Evolutionary conservation across 768 basidiomycete genomes (phyloP).

Genomic region (Sistotremastrum niveocremeum): DNA sequence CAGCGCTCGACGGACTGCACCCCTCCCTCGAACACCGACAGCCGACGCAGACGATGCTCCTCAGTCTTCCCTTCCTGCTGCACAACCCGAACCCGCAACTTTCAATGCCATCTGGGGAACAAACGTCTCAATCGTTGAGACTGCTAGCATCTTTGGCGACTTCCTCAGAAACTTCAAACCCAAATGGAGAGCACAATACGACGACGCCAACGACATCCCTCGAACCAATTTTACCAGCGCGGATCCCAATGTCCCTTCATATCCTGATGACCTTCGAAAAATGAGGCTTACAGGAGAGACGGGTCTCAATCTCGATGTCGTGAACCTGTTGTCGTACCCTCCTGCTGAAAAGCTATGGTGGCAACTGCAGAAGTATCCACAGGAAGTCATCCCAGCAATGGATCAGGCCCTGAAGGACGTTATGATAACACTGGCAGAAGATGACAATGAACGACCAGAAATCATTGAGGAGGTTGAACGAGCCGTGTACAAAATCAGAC

Average conservation of each 20-base stretch:
- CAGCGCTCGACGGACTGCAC: too few species aligned
- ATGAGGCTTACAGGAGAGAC: slow-evolving; percentile 90
- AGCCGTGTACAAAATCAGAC: slow-evolving; percentile 84
- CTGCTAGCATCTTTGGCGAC: slow-evolving; percentile 80
- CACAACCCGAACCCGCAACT: slow-evolving; percentile 60
- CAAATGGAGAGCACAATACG: slow-evolving; percentile 68
- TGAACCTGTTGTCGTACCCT: slow-evolving; percentile 79
- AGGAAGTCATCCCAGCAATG: slow-evolving; percentile 95
- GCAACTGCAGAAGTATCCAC: slow-evolving; percentile 86
- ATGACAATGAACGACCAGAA: slow-evolving; percentile 71
- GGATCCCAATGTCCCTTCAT: slow-evolving; percentile 55
- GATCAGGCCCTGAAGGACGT: slow-evolving; percentile 91
- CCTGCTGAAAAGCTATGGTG: slow-evolving; percentile 68
- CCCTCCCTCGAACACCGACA: too few species aligned
- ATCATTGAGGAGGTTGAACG: slow-evolving; percentile 83
- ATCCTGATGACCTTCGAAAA: slow-evolving; percentile 67
- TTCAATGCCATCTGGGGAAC: slow-evolving; percentile 97
- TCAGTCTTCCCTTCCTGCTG: slow-evolving; percentile 46
- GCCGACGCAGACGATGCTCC: slow-evolving; percentile 10
- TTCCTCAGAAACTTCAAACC: slow-evolving; percentile 89
- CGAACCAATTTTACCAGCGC: slow-evolving; percentile 42
- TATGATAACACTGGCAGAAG: slow-evolving; percentile 78
- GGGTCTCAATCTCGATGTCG: slow-evolving; percentile 81
- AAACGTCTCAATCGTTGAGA: slow-evolving; percentile 80
- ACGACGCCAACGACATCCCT: slow-evolving; percentile 44